Evolutionary conservation across 768 basidiomycete genomes (phyloP).

Genomic region (Suillus luteus): DNA sequence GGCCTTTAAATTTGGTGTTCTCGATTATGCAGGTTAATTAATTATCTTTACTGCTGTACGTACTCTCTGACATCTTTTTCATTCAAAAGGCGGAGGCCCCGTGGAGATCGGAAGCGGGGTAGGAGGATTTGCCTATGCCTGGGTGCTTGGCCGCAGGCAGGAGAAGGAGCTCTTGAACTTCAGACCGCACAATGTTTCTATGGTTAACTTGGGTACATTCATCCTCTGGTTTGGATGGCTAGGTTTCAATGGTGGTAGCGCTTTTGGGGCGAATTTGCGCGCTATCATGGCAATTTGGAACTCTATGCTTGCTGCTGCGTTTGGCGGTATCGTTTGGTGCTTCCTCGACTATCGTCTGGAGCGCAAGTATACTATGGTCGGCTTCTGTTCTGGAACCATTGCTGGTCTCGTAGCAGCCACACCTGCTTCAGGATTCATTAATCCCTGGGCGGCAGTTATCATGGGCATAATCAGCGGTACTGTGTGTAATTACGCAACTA

Average conservation of each 20-base stretch:
- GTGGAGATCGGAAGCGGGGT: slow-evolving; percentile 88
- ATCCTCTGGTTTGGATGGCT: slow-evolving; percentile 88
- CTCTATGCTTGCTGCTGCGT: slow-evolving; percentile 82
- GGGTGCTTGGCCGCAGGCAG: slow-evolving; percentile 82
- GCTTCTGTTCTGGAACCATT: slow-evolving; percentile 87
- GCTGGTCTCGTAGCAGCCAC: slow-evolving; percentile 89
- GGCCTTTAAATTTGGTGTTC: slow-evolving; percentile 81
- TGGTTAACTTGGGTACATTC: slow-evolving; percentile 82
- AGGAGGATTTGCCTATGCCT: slow-evolving; percentile 81
- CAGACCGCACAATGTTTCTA: slow-evolving; percentile 84
- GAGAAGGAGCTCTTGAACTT: slow-evolving; percentile 75
- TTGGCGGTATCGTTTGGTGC: slow-evolving; percentile 84
- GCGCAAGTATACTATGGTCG: slow-evolving; percentile 85
- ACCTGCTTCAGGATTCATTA: slow-evolving; percentile 81
- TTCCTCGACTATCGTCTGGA: slow-evolving; percentile 78
- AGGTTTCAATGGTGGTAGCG: slow-evolving; percentile 91
- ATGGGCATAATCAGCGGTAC: slow-evolving; percentile 74
- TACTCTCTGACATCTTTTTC: slow-evolving; percentile 3
- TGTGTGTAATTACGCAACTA: slow-evolving; percentile 83
- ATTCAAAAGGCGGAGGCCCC: slow-evolving; percentile 69
- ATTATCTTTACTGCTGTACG: slow-evolving; percentile 11
- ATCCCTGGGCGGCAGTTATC: slow-evolving; percentile 74
- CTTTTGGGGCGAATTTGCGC: slow-evolving; percentile 85
- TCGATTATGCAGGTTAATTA: slow-evolving; percentile 78
- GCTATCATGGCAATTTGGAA: slow-evolving; percentile 87